Evolutionary conservation across 805 yeast species (phyloP).

Genomic region (Zygoascus bituminiphila): DNA sequence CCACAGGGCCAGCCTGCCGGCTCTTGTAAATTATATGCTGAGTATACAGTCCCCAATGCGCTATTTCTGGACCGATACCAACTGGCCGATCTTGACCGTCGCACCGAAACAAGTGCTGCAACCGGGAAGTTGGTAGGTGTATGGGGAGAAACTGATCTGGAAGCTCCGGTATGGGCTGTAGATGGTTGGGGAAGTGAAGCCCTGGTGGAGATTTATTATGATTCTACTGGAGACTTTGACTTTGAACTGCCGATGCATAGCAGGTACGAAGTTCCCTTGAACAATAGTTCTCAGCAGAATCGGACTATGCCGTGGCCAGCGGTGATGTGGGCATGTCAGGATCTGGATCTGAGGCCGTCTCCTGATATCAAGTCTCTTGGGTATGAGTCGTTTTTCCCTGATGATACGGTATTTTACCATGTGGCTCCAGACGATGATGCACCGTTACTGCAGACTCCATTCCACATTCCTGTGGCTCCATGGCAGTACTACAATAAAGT

Average conservation of each 20-base stretch:
- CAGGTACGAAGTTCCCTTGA: slow-evolving; percentile 40
- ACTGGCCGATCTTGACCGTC: slow-evolving; percentile 30
- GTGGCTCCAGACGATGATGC: slow-evolving; percentile 13
- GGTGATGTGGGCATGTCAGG: slow-evolving; percentile 45
- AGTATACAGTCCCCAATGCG: slow-evolving; percentile 37
- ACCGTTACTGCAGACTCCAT: slow-evolving; percentile 19
- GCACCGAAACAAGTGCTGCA: slow-evolving; percentile 18
- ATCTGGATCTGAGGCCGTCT: slow-evolving; percentile 31
- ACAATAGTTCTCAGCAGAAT: slow-evolving; percentile 10
- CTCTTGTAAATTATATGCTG: slow-evolving; percentile 38
- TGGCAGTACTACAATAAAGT: slow-evolving; percentile 24
- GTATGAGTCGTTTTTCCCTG: slow-evolving; percentile 40
- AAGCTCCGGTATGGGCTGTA: slow-evolving; percentile 44
- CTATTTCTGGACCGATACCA: slow-evolving; percentile 52
- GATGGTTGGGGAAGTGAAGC: slow-evolving; percentile 41
- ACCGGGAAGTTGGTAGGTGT: slow-evolving; percentile 31
- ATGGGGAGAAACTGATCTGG: slow-evolving; percentile 52
- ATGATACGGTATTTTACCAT: slow-evolving; percentile 37
- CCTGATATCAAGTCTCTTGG: slow-evolving; percentile 35
- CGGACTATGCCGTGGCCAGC: slow-evolving; percentile 32
- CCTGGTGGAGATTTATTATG: slow-evolving; percentile 31
- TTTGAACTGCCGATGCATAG: slow-evolving; percentile 42
- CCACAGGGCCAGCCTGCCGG: slow-evolving; percentile 12
- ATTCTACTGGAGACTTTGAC: slow-evolving; percentile 16
- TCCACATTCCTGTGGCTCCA: slow-evolving; percentile 39